Percentiles rank a stretch among this genome's conserved stretches.
phyloP scores from a whole-genome alignment of 176 grass and related monocot genomes.

The Puccinellia tenuiflora region DNA sequence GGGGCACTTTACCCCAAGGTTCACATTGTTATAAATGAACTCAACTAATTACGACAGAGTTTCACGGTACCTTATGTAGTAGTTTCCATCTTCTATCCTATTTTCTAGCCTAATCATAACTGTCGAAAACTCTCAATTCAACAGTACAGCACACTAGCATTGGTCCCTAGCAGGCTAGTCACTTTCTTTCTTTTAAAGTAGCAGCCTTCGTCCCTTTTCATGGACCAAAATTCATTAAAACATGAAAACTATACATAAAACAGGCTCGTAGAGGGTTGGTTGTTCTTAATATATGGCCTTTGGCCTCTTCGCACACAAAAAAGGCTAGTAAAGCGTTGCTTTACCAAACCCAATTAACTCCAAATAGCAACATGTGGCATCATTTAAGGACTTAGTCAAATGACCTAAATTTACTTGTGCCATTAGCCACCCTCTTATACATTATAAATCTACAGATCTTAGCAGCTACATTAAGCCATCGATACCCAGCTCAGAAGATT shows the following conservation, averaged over 20 bases:
- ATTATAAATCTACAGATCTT: not conserved
- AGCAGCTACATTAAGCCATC: not conserved
- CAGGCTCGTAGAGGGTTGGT: not conserved
- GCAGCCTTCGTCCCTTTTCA: not conserved
- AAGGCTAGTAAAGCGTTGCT: not conserved
- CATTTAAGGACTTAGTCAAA: not conserved
- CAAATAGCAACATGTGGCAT: not conserved
- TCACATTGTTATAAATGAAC: not conserved
- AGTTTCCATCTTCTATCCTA: not conserved
- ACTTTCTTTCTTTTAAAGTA: not conserved
- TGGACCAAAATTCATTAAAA: not conserved
- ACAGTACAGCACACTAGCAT: not conserved
- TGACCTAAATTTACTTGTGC: not conserved
- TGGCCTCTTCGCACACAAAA: not conserved
- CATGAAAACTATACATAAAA: not conserved
- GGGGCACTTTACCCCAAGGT: not conserved
- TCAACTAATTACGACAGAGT: not conserved
- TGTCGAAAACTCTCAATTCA: not conserved
- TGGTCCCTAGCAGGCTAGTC: not conserved
- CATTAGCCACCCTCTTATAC: not conserved
- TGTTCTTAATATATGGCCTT: too few relatives aligned
- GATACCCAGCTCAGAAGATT: not conserved
- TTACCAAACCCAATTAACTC: not conserved
- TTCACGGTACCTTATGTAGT: not conserved
- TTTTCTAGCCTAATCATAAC: not conserved